Base-by-base conservation (phyloP, 192 early-diverging fungal genomes). In the Pecoramyces ruminantium region DNA sequence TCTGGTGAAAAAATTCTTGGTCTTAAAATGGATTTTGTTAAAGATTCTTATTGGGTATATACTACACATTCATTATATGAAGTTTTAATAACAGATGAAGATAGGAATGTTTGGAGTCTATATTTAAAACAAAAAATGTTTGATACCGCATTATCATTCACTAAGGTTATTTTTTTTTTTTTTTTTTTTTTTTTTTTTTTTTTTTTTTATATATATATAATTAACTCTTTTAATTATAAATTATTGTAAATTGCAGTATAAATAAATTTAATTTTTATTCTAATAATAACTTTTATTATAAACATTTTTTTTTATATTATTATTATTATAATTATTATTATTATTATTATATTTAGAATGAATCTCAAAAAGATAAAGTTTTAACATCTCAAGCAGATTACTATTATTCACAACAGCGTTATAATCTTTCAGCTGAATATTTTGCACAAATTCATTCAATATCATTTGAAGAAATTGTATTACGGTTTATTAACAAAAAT, bases 51-150 rank as follows among this genome's bases (percentile, higher is more conserved):
- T 81, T 99, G 98, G 98, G 86, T 98, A 29, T 94, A 90, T 58
- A 97, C 96, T 11, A 92, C 92, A n/a, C 80, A 85, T 16, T 87
- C 92, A 5, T 90, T 99, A 39, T 94, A 92, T 82, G 97, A 99
- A 86, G 85, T 99, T n/a, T 88, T 95, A 29, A 90, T 98, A 29
- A 92, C 88, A 0, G 93, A 97, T 38, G 98, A 99, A 87, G 95
- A 96, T 80, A 91, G 96, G 39, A 93, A 99, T 81, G 92, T 97
- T 11, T 99, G 98, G 98, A 89, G 91, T 38, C 88, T 98, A 4
- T 98, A 93, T 83, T 85, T 99, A 42, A 85, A 92, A 30, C 91
- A 91, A 40, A 92, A 92, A 79, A 87, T 92, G 80, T 99, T 94
- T 83, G 95, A 96, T 40, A 83, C 89, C 4, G 96, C 97, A 2